These are phyloP conservation scores for Russula sp. DNA, from an alignment of 768 basidiomycete species.

Conservation along the genomic window DNA sequence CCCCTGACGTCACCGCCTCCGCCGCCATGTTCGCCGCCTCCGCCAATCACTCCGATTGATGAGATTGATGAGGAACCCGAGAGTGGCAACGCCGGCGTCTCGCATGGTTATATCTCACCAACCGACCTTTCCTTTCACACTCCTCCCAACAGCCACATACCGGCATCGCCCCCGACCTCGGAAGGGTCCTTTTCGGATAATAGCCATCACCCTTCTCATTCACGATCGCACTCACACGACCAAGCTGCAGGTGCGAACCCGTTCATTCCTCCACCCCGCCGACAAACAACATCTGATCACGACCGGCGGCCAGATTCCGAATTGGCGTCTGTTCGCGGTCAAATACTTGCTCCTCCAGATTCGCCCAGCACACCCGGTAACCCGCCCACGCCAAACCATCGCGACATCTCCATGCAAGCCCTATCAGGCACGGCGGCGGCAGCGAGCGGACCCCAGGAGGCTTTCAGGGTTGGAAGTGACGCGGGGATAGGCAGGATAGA, in stretches of 20 bases:
- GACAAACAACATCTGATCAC: slow-evolving; percentile 60
- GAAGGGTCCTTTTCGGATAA: slow-evolving; percentile 34
- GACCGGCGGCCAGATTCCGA: slow-evolving; percentile 62
- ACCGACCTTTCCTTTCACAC: slow-evolving; percentile 63
- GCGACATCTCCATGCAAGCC: slow-evolving; percentile 79
- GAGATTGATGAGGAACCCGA: slow-evolving; percentile 72
- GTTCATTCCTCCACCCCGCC: slow-evolving; percentile 71
- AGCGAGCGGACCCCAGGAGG: slow-evolving; percentile 13
- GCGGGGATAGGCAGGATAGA: slow-evolving; percentile 52
- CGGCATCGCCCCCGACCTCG: slow-evolving; percentile 41
- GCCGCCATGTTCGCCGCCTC: slow-evolving; percentile 50
- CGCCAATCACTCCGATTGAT: slow-evolving; percentile 77
- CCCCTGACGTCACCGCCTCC: slow-evolving; percentile 42
- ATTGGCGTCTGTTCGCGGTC: slow-evolving; percentile 59
- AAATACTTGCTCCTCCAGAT: slow-evolving; percentile 57
- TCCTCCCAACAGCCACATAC: slow-evolving; percentile 48
- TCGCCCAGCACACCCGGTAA: slow-evolving; percentile 69
- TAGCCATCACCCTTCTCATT: slow-evolving; percentile 42
- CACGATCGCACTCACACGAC: slow-evolving; percentile 54
- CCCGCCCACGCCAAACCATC: slow-evolving; percentile 79
- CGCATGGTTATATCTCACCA: slow-evolving; percentile 58
- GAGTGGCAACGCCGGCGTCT: slow-evolving; percentile 46
- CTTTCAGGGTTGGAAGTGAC: slow-evolving; percentile 34
- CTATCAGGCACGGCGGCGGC: slow-evolving; percentile 38
- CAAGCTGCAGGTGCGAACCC: slow-evolving; percentile 77